Percentiles rank a stretch among this genome's conserved stretches.
These are phyloP conservation scores for Exophiala mesophila DNA, from an alignment of 2,329 filamentous ascomycete species.

Conservation along the genomic window DNA sequence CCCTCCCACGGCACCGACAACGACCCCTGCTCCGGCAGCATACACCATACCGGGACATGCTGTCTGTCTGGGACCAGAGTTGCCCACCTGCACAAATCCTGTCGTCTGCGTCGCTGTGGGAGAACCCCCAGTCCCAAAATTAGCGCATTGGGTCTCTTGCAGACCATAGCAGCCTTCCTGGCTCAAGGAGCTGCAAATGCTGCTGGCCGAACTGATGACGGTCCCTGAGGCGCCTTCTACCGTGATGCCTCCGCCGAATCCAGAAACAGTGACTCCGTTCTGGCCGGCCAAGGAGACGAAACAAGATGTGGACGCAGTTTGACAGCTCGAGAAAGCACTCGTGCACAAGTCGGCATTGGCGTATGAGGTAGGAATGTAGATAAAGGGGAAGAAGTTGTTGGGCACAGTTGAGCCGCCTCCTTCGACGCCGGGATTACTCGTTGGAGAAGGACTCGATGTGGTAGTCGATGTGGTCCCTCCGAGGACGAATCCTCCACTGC, in stretches of 20 bases:
- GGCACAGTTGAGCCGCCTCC: slow-evolving; percentile 28
- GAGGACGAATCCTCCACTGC: slow-evolving; percentile 23
- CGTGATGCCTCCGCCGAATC: slow-evolving; percentile 42
- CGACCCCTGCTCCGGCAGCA: slow-evolving; percentile 38
- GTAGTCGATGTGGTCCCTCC: slow-evolving; percentile 23
- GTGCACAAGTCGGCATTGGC: slow-evolving; percentile 48
- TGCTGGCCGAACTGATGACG: slow-evolving; percentile 36
- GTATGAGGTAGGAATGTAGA: slow-evolving; percentile 51
- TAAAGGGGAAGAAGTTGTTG: slow-evolving; percentile 49
- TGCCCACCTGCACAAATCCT: slow-evolving; percentile 23
- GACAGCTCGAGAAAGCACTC: slow-evolving; percentile 50
- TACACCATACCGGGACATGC: slow-evolving; percentile 37
- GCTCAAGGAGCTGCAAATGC: slow-evolving; percentile 45
- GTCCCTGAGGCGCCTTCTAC: slow-evolving; percentile 42
- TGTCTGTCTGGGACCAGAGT: slow-evolving; percentile 21
- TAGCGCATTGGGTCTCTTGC: slow-evolving; percentile 42
- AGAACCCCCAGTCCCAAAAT: slow-evolving; percentile 32
- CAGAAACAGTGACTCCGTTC: slow-evolving; percentile 49
- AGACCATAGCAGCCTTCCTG: slow-evolving; percentile 45
- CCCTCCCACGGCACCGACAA: slow-evolving; percentile 38
- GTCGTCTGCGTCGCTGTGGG: slow-evolving; percentile 23
- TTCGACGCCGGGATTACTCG: slow-evolving; percentile 28
- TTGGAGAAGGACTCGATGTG: slow-evolving; percentile 21
- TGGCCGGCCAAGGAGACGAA: slow-evolving; percentile 44
- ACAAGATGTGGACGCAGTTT: slow-evolving; percentile 43